Conservation (phyloP, 23 red algal genomes). For the Chondrus crispus region DNA sequence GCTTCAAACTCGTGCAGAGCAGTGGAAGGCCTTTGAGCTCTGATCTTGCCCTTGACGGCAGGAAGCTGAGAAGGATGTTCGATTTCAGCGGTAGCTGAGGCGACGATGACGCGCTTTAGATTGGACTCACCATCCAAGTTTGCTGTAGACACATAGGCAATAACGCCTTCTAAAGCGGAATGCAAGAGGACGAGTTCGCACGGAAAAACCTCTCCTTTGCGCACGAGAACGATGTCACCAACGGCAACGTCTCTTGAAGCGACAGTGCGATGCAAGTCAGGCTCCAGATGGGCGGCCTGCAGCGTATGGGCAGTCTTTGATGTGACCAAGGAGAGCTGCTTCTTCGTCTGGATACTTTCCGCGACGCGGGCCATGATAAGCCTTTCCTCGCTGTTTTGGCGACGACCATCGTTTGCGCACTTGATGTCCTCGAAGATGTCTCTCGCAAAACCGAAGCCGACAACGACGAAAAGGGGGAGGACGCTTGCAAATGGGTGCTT, state of each 20-base stretch:
- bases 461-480: conserved; percentile 78
- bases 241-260: conserved; percentile 62
- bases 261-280: conserved; percentile 39
- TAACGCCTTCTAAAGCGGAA: conserved; percentile 62
- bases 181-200: conserved; percentile 87
- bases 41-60: conserved; percentile 29
- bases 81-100: conserved; percentile 22
- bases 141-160: conserved; percentile 76
- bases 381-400: conserved; percentile 47
- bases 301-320: neutral
- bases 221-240: conserved; percentile 88
- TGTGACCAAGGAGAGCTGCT: conserved; percentile 17
- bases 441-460: conserved; percentile 74
- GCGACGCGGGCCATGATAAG: conserved; percentile 38
- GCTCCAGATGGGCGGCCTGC: neutral
- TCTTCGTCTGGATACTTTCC: neutral
- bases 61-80: conserved; percentile 26
- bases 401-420: conserved; percentile 49
- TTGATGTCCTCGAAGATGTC: conserved; percentile 86
- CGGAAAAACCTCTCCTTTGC: conserved; percentile 73
- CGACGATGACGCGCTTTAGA: conserved; percentile 68
- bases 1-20: conserved; percentile 60
- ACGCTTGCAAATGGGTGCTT: conserved; percentile 62
- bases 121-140: conserved; percentile 96
- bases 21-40: conserved; percentile 37